Conservation (phyloP, 805 yeast genomes). For the Tetrapisispora phaffii region DNA sequence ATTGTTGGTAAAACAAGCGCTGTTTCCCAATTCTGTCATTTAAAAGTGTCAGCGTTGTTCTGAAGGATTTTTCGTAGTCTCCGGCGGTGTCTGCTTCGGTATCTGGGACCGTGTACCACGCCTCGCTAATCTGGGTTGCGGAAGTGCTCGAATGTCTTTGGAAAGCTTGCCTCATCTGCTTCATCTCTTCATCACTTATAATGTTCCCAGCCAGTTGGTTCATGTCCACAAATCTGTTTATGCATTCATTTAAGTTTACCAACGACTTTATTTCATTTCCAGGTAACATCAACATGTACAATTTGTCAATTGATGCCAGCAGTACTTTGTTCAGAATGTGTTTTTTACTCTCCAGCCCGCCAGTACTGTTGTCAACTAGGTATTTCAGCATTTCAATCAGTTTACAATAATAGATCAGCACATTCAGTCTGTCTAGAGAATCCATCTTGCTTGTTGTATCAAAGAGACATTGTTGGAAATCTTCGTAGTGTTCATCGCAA, state of each 20-base stretch:
- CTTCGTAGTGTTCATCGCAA: conserved; percentile 26
- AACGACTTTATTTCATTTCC: conserved; percentile 15
- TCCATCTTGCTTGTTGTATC: conserved; percentile 25
- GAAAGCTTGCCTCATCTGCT: neutral
- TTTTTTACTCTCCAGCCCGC: conserved; percentile 1
- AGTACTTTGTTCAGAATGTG: conserved; percentile 12
- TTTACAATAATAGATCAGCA: conserved; percentile 8
- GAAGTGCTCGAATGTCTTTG: neutral
- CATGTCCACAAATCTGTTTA: conserved; percentile 7
- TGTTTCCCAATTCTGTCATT: conserved; percentile 10
- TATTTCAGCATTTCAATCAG: neutral
- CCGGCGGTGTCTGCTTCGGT: neutral
- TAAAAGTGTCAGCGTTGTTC: conserved; percentile 7
- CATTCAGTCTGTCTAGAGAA: conserved; percentile 23
- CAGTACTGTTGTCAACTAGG: neutral
- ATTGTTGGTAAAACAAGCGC: conserved; percentile 7
- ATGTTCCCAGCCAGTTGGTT: neutral
- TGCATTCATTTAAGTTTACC: conserved; percentile 13
- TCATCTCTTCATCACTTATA: neutral
- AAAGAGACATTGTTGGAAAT: conserved; percentile 28
- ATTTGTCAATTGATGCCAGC: conserved; percentile 19
- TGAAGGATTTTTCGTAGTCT: conserved; percentile 6
- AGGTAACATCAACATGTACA: conserved; percentile 16
- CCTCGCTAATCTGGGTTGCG: neutral
- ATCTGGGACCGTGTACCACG: neutral